Percentiles rank a stretch among this genome's conserved stretches.
phyloP scores from a whole-genome alignment of 768 basidiomycete genomes.

The Suillus spraguei region DNA sequence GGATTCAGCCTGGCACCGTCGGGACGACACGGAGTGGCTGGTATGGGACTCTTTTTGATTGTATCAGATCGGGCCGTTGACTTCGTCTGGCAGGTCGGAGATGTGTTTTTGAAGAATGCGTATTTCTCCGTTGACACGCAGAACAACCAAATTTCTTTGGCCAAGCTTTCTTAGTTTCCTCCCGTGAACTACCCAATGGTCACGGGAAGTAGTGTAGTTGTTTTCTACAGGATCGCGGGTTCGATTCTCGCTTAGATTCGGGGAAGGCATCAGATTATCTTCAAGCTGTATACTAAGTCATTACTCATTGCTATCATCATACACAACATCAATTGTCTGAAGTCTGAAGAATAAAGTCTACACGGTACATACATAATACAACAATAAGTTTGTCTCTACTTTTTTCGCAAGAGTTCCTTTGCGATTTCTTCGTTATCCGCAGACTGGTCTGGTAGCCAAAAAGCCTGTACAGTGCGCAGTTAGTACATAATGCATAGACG shows the following conservation, averaged over 20 bases:
- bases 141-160: slow-evolving; percentile 61
- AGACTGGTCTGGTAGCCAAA: slow-evolving; percentile 71
- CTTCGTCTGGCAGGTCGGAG: slow-evolving; percentile 47
- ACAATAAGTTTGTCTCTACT: slow-evolving; percentile 19
- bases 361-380: background rate
- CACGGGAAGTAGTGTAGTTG: background rate
- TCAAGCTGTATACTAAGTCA: slow-evolving; percentile 2
- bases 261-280: background rate
- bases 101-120: slow-evolving; percentile 77
- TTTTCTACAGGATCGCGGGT: slow-evolving; percentile 11
- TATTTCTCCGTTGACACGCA: slow-evolving; percentile 67
- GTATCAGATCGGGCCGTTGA: background rate
- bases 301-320: slow-evolving; percentile 1
- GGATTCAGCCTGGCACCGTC: slow-evolving; percentile 65
- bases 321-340: background rate
- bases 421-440: slow-evolving; percentile 72
- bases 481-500: slow-evolving; percentile 4
- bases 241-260: slow-evolving; percentile 8
- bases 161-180: slow-evolving; percentile 43
- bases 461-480: slow-evolving; percentile 43
- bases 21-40: slow-evolving; percentile 68
- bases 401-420: slow-evolving; percentile 67
- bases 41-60: slow-evolving; percentile 39
- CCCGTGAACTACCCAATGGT: slow-evolving; percentile 15
- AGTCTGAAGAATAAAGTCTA: background rate